Evolutionary conservation across 345 rosid species (phyloP).

Genomic region (Balakata baccata): DNA sequence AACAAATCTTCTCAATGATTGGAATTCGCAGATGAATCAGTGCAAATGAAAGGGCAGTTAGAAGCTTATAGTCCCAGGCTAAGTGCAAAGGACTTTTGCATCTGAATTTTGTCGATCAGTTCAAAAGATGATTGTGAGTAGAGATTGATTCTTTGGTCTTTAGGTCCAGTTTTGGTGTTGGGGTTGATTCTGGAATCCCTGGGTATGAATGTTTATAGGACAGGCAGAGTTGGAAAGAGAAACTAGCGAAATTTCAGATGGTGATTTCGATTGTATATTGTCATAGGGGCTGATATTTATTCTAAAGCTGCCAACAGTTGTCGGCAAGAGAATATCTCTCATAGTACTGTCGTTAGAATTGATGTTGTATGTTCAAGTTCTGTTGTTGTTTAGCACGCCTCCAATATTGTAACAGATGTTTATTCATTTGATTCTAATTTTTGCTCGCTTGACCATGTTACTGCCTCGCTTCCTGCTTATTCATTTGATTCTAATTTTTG

Average conservation of each 20-base stretch:
- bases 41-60: slow-evolving; percentile 59
- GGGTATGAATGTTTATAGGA: slow-evolving; percentile 30
- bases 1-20: slow-evolving; percentile 62
- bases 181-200: slow-evolving; percentile 10
- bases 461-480: background rate
- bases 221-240: slow-evolving; percentile 29
- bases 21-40: slow-evolving; percentile 61
- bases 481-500: background rate
- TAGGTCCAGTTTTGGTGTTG: slow-evolving; percentile 42
- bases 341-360: slow-evolving; percentile 21
- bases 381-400: slow-evolving; percentile 5
- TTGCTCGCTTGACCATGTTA: background rate
- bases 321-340: slow-evolving; percentile 17
- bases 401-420: slow-evolving; percentile 16
- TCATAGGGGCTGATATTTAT: slow-evolving; percentile 9
- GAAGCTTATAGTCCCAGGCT: slow-evolving; percentile 7
- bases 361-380: slow-evolving; percentile 23
- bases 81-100: slow-evolving; percentile 24
- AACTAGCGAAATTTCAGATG: slow-evolving; percentile 22
- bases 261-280: slow-evolving; percentile 6
- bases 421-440: slow-evolving; percentile 18
- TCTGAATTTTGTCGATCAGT: slow-evolving; percentile 20
- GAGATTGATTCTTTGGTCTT: slow-evolving; percentile 37
- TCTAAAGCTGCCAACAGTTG: slow-evolving; percentile 4
- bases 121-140: slow-evolving; percentile 17